Base-by-base conservation (phyloP, 2,329 filamentous ascomycete genomes). In the Monilinia vaccinii-corymbosi region DNA sequence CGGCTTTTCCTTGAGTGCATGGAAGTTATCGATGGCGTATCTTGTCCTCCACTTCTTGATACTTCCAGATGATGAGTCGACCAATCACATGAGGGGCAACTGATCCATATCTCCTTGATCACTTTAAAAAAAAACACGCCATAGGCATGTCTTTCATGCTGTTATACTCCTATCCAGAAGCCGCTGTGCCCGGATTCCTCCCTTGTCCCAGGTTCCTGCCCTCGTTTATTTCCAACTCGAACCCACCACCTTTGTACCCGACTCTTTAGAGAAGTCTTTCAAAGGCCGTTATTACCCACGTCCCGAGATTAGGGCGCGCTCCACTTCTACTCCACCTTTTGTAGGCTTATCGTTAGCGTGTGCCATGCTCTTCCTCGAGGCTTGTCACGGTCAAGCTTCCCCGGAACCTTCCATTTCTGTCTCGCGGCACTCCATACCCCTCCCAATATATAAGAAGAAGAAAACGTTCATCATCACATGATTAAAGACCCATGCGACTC, bases 391-490 rank as follows among this genome's bases (percentile, higher is more conserved):
- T 21, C 25, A 32, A 21, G 23, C 16, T 16, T 23, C 21, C 9
- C 13, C 28, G 23, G 10, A 8, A 52, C 8, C 4, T 28, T n/a
- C 31, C 36, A 42, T 6, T 21, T 52, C n/a, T 28, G 1, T n/a
- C 18, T 52, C 23, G 23, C 8, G 10, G 40, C 11, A 4, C n/a
- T 36, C 47, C n/a, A 3, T 25, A 38, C 21, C 21, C 23, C 11
- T 9, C 16, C 13, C 6, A 21, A 11, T 14, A 32, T 28, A 14
- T 31, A 28, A 3, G 6, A 3, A 28, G 3, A 28, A 28, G n/a
- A 44, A 32, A 44, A 23, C 38, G 13, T 53, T 53, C 13, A 44
- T 53, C 38, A 44, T 53, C 51, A 53, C 38, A 53, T 53, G 51
- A 53, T 53, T 11, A 11, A n/a, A 32, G 23, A 31, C 3, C 36